These are phyloP conservation scores for Casaregolazyma suthepensis DNA, from an alignment of 1,139 yeast genomes.

Conservation along the genomic window DNA sequence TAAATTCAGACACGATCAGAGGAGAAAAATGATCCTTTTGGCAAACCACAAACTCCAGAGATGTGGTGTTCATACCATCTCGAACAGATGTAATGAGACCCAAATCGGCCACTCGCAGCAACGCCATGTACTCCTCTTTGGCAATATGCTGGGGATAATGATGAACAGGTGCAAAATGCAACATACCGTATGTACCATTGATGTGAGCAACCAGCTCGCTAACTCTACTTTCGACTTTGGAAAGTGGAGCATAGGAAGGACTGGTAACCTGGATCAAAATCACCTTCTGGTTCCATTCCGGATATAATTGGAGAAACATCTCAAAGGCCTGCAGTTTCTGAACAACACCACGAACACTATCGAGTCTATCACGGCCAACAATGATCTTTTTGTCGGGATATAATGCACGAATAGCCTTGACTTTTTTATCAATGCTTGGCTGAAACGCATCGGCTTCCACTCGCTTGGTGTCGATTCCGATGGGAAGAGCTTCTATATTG, in stretches of 20 bases:
- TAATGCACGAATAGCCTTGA: conserved; percentile 49
- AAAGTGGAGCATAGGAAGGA: conserved; percentile 53
- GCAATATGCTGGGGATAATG: conserved; percentile 89
- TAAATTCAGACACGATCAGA: conserved; percentile 80
- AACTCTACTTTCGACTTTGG: conserved; percentile 62
- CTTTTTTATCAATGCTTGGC: conserved; percentile 40
- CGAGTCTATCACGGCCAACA: conserved; percentile 93
- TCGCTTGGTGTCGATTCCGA: conserved; percentile 71
- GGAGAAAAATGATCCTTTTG: conserved; percentile 73
- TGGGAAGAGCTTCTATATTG: conserved; percentile 69
- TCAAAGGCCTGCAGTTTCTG: conserved; percentile 94
- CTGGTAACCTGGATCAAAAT: conserved; percentile 89
- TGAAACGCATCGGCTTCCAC: conserved; percentile 45
- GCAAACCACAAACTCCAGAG: conserved; percentile 84
- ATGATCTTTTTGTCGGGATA: conserved; percentile 76
- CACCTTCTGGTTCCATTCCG: conserved; percentile 85
- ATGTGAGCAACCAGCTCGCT: conserved; percentile 53
- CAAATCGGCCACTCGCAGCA: conserved; percentile 82
- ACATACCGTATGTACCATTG: conserved; percentile 75
- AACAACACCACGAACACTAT: conserved; percentile 93
- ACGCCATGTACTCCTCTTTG: conserved; percentile 82
- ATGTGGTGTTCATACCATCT: conserved; percentile 96
- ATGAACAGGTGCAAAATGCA: conserved; percentile 77
- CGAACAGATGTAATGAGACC: conserved; percentile 85
- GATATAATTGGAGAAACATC: conserved; percentile 78